Base-by-base conservation (phyloP, 768 basidiomycete genomes). In the Naematelia aurantialba region DNA sequence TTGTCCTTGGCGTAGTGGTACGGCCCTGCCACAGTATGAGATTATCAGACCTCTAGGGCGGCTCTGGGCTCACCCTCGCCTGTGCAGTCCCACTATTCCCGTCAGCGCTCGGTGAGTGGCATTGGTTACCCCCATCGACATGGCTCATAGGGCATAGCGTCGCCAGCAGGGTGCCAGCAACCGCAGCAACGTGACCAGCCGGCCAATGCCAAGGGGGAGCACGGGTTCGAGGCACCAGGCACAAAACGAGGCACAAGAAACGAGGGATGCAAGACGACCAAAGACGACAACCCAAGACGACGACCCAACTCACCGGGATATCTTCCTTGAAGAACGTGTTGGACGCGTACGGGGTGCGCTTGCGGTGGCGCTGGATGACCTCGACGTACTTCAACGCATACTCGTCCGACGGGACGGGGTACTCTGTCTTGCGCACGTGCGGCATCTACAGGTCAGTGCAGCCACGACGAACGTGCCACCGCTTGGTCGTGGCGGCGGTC, bases 261-360 rank as follows among this genome's bases (percentile, higher is more conserved):
- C n/a, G n/a, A n/a, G n/a, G n/a, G n/a, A n/a, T n/a, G n/a, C n/a
- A n/a, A n/a, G n/a, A n/a, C n/a, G n/a, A n/a, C n/a, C n/a, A n/a
- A n/a, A n/a, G n/a, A n/a, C n/a, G n/a, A n/a, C n/a, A n/a, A n/a
- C n/a, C n/a, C n/a, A n/a, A n/a, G n/a, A n/a, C n/a, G n/a, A n/a
- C n/a, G n/a, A n/a, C n/a, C n/a, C n/a, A n/a, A 62, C 57, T 55
- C 53, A 63, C 62, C n/a, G 55, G 21, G 25, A 67, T 65, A 58
- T 67, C 62, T 55, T 71, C 70, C 51, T 71, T 62, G 59, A 62
- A 66, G 34, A 71, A 66, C 14, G 60, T 67, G 57, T 71, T 71
- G 12, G 62, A 64, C 13, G 67, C 57, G 45, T 68, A 62, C 3
- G 66, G 66, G 4, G 66, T 67, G 14, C 66, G 45, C 66, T 70